Base-by-base conservation (phyloP, 805 yeast species). In the Spathaspora passalidarum region DNA sequence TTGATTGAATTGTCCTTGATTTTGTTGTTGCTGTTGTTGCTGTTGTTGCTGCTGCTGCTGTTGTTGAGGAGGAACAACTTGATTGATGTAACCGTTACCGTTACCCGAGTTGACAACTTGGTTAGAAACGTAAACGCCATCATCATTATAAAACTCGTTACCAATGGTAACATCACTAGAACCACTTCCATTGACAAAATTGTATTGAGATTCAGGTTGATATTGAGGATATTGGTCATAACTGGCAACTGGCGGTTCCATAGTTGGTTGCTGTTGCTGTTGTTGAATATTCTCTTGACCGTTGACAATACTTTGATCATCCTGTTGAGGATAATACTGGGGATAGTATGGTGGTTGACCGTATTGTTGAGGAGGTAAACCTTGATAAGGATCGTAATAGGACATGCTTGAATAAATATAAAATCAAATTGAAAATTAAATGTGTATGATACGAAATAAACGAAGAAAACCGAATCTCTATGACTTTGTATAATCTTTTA, bases 381-480 rank as follows among this genome's bases (percentile, higher is more conserved):
- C 67, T 50, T 65, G 75, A 53, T 62, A 71, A 13, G 69, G 70
- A 42, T 69, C 71, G 55, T 69, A 71, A 59, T 69, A 71, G 36
- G 75, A 62, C 76, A 72, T 71, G 13, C 25, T 36, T 20, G 10
- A 11, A 13, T 21, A 20, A 36, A 19, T 29, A 29, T n/a, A 29
- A n/a, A 29, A 13, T 13, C 34, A 29, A 25, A 25, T 7, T 25
- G 13, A 29, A 29, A n/a, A 17, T 29, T n/a, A 29, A 29, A 29
- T 29, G 14, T n/a, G n/a, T n/a, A 22, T 29, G 14, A 4, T 29
- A 29, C 17, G 14, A 29, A 29, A n/a, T n/a, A 29, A 29, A 13
- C 14, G 34, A n/a, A 29, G 6, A 3, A 6, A 29, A 13, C 5
- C 16, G 8, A 29, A 13, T 29, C 34, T 29, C 34, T 29, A 29